These are phyloP conservation scores for Geotrichum carabidarum DNA, from an alignment of 1,139 yeast species.

Conservation along the genomic window DNA sequence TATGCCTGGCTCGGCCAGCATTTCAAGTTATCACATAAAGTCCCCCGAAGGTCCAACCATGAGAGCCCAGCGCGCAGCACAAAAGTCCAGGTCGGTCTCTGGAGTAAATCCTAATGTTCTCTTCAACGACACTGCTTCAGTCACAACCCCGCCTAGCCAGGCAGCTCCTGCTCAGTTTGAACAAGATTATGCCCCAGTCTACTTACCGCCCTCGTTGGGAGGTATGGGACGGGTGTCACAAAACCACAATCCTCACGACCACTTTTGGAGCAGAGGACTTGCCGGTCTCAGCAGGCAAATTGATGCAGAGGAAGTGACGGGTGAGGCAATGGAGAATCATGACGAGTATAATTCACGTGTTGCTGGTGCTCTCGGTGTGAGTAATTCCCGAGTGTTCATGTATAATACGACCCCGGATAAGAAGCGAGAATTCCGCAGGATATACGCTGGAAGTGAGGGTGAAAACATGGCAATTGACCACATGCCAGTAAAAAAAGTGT, in stretches of 20 bases:
- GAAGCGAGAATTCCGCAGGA: background rate
- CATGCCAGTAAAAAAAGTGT: background rate
- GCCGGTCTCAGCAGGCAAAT: background rate
- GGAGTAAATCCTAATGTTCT: slow-evolving; percentile 12
- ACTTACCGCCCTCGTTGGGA: slow-evolving; percentile 3
- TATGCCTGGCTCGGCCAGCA: slow-evolving; percentile 11
- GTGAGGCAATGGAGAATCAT: slow-evolving; percentile 3
- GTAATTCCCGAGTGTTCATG: slow-evolving; percentile 9
- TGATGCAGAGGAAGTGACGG: slow-evolving; percentile 7
- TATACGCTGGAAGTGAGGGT: slow-evolving; percentile 13
- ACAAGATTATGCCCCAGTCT: background rate
- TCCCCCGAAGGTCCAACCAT: background rate
- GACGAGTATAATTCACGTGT: background rate
- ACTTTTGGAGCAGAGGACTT: background rate
- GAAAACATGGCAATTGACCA: slow-evolving; percentile 1
- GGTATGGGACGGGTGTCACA: background rate
- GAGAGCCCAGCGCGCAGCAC: background rate
- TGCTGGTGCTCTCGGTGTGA: slow-evolving; percentile 12
- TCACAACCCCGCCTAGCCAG: background rate
- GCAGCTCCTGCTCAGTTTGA: background rate
- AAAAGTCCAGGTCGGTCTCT: slow-evolving; percentile 7
- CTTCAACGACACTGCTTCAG: background rate
- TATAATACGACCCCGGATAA: slow-evolving; percentile 2
- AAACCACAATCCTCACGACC: background rate
- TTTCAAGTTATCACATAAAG: slow-evolving; percentile 13